A percentile compares a stretch with the other conserved stretches of the same genome.
Evolutionary conservation across 495 filamentous ascomycete species (phyloP).

Genomic region (Hyphodiscus hymeniophilus): DNA sequence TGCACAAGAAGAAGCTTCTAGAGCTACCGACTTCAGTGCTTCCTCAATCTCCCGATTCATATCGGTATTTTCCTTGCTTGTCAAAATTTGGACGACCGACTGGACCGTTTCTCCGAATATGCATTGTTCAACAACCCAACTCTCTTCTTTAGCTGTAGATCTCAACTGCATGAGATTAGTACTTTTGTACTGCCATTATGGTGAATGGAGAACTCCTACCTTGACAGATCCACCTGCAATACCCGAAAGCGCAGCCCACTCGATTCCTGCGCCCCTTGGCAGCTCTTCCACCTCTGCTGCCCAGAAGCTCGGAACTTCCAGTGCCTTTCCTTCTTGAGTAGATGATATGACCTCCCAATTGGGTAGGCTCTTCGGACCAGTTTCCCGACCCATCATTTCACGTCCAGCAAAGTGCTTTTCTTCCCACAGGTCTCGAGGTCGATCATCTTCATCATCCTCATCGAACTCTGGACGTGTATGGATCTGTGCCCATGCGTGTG

Average conservation of each 20-base stretch:
- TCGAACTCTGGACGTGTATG: not conserved
- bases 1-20: not conserved
- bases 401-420: conserved; percentile 13
- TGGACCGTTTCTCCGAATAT: conserved; percentile 6
- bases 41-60: not conserved
- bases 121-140: conserved; percentile 8
- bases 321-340: not conserved
- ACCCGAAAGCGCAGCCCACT: conserved; percentile 52
- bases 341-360: conserved; percentile 8
- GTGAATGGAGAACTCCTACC: conserved; percentile 5
- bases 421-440: conserved; percentile 17
- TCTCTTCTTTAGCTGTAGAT: not conserved
- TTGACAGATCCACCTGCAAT: conserved; percentile 11
- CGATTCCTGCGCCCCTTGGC: conserved; percentile 58
- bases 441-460: conserved; percentile 13
- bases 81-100: conserved; percentile 2
- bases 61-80: not conserved
- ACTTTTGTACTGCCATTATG: not conserved
- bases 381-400: conserved; percentile 2
- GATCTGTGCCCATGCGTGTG: conserved; percentile 13
- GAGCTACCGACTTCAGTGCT: not conserved
- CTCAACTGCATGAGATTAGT: conserved; percentile 1
- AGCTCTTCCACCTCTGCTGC: conserved; percentile 64
- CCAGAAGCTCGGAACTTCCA: conserved; percentile 54
- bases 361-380: conserved; percentile 10